Conservation (phyloP, 106 monocot species). For the Dendrobium catenatum region DNA sequence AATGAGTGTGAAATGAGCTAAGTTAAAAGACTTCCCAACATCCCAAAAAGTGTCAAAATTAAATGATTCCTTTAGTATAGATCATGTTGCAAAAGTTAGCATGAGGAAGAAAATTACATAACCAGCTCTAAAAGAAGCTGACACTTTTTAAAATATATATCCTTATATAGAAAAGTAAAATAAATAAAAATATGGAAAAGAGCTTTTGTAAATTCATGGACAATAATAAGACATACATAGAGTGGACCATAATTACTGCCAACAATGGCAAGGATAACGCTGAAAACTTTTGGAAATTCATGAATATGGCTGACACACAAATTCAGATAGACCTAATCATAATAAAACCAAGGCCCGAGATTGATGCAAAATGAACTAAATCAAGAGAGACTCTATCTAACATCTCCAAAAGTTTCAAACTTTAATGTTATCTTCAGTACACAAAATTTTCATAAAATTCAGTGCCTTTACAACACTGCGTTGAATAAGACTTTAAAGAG, state of each 20-base stretch:
- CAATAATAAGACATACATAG: background rate
- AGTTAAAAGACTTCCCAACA: background rate
- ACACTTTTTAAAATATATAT: background rate
- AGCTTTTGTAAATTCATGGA: too few relatives aligned
- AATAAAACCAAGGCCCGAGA: background rate
- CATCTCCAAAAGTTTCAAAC: background rate
- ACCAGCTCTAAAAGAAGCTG: background rate
- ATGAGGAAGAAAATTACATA: background rate
- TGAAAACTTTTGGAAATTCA: background rate
- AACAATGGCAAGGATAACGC: background rate
- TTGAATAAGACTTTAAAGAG: background rate
- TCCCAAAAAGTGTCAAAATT: background rate
- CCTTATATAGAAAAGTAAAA: too few relatives aligned
- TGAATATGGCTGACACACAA: background rate
- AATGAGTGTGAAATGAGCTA: background rate
- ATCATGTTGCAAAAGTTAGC: background rate
- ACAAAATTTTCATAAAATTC: background rate
- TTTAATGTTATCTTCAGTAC: background rate
- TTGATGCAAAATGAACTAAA: background rate
- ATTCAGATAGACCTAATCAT: background rate
- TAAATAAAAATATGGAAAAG: too few relatives aligned
- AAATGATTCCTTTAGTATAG: background rate
- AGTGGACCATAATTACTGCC: background rate
- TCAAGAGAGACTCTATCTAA: background rate
- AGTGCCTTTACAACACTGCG: background rate